Conservation (phyloP, 2,329 filamentous ascomycete species). For the Botrytis sinoallii region DNA sequence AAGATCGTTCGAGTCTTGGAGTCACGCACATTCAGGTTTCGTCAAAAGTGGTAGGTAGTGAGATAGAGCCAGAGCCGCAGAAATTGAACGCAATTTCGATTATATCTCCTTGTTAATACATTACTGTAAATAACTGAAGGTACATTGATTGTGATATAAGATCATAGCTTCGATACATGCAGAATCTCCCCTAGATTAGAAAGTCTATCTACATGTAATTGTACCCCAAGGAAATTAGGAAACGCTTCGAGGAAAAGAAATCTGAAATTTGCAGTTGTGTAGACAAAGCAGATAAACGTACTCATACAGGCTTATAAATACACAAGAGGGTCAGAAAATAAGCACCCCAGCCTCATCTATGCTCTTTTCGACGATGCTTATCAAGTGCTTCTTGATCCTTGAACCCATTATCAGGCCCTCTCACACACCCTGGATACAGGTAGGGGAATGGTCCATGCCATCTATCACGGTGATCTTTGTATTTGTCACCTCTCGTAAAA, state of each 20-base stretch:
- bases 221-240: background rate
- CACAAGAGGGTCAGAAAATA: background rate
- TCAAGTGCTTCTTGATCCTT: background rate
- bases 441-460: background rate
- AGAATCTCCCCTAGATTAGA: background rate
- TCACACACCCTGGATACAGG: background rate
- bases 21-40: background rate
- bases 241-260: background rate
- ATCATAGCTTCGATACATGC: background rate
- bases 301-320: background rate
- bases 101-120: background rate
- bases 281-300: background rate
- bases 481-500: background rate
- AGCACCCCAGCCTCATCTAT: background rate
- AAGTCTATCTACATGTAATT: background rate
- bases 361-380: background rate
- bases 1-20: background rate
- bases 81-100: background rate
- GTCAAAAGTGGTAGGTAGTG: background rate
- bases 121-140: background rate
- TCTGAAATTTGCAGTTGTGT: background rate
- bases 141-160: background rate
- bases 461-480: background rate
- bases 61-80: background rate
- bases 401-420: slow-evolving; percentile 1